These are phyloP conservation scores for Zymoseptoria brevis DNA, from an alignment of 2,329 filamentous ascomycete species.

Conservation along the genomic window DNA sequence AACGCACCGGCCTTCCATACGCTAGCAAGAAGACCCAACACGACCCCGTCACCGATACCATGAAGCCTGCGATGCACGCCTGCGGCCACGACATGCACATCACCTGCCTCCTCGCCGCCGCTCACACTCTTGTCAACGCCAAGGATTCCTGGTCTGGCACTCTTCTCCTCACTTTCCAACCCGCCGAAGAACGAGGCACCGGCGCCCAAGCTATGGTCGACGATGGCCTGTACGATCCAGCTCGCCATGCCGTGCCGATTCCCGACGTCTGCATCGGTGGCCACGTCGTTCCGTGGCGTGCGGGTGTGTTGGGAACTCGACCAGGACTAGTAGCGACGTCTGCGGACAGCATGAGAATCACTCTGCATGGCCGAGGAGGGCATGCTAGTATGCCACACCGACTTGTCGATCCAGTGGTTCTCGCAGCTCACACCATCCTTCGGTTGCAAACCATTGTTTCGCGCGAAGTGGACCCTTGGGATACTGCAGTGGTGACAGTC, in stretches of 20 bases:
- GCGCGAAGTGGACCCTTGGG: slow-evolving; percentile 46
- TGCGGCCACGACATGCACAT: slow-evolving; percentile 64
- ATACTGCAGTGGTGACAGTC: slow-evolving; percentile 52
- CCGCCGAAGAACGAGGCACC: slow-evolving; percentile 55
- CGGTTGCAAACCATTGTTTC: slow-evolving; percentile 53
- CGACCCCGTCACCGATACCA: slow-evolving; percentile 39
- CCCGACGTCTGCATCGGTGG: slow-evolving; percentile 51
- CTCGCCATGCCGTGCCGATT: slow-evolving; percentile 38
- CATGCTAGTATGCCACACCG: slow-evolving; percentile 51
- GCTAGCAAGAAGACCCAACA: slow-evolving; percentile 42
- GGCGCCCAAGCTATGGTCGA: slow-evolving; percentile 58
- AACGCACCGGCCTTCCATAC: slow-evolving; percentile 49
- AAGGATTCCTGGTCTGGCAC: slow-evolving; percentile 53
- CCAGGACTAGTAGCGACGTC: slow-evolving; percentile 35
- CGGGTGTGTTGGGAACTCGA: slow-evolving; percentile 36
- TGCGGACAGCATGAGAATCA: slow-evolving; percentile 39
- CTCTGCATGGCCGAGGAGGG: slow-evolving; percentile 50
- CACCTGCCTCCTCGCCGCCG: slow-evolving; percentile 48
- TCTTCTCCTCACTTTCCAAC: slow-evolving; percentile 58
- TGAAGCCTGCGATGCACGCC: slow-evolving; percentile 57
- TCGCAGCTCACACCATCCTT: slow-evolving; percentile 49
- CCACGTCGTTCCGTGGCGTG: slow-evolving; percentile 45
- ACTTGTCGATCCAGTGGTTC: slow-evolving; percentile 51
- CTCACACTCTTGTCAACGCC: slow-evolving; percentile 41
- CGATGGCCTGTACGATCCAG: slow-evolving; percentile 46